A percentile compares a stretch with the other conserved stretches of the same genome.
phyloP scores from a whole-genome alignment of 192 early-diverging fungal species.

The Linderina pennispora region DNA sequence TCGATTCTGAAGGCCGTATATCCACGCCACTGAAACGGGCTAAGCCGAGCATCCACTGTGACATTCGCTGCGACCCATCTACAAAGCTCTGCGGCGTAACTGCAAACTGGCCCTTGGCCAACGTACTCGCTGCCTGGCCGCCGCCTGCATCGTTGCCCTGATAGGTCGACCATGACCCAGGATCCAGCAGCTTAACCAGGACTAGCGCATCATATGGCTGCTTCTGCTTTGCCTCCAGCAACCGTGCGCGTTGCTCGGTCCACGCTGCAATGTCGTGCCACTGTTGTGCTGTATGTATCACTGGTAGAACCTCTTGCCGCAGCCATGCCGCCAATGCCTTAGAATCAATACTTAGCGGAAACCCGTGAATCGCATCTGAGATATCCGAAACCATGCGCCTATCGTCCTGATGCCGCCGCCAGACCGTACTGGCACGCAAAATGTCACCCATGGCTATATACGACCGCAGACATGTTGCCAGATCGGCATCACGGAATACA shows the following conservation, averaged over 20 bases:
- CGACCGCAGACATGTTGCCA: conserved; percentile 35
- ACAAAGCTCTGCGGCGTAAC: conserved; percentile 30
- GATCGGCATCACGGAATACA: conserved; percentile 36
- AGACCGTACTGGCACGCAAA: conserved; percentile 30
- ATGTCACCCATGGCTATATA: conserved; percentile 45
- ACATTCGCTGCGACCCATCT: conserved; percentile 4
- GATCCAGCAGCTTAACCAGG: conserved; percentile 43
- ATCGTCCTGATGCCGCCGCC: conserved; percentile 50
- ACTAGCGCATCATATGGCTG: conserved; percentile 42
- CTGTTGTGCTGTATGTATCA: conserved; percentile 14
- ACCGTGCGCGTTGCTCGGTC: conserved; percentile 50
- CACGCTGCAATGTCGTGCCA: conserved; percentile 42
- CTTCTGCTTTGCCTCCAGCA: conserved; percentile 33
- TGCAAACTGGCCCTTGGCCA: conserved; percentile 1
- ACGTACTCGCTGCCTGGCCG: not conserved
- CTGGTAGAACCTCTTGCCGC: conserved; percentile 47
- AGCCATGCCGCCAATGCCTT: conserved; percentile 43
- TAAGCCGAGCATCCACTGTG: conserved; percentile 8
- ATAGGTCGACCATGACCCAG: not conserved
- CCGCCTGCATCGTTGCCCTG: not conserved
- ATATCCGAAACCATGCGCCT: conserved; percentile 33
- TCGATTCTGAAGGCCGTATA: conserved; percentile 1
- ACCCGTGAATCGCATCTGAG: conserved; percentile 40
- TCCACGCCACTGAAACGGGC: conserved; percentile 2
- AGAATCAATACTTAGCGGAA: conserved; percentile 27